Percentiles rank a stretch among this genome's conserved stretches.
phyloP scores from a whole-genome alignment of 2,329 filamentous ascomycete species.

The Arthrobotrys sinensis region DNA sequence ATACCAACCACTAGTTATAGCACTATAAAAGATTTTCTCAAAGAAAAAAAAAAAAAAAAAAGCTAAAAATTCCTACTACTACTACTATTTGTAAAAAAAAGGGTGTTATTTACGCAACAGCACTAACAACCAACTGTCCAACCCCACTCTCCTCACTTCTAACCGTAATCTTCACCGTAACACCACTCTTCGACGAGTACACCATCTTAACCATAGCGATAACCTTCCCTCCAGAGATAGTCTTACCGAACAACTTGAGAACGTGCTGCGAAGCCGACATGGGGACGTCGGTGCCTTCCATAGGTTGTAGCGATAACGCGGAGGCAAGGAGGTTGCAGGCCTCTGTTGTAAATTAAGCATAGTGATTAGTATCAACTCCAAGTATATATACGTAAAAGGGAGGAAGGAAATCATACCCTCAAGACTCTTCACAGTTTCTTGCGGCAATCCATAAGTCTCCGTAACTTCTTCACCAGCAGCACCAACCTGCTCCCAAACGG shows the following conservation, averaged over 20 bases:
- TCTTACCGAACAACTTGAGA: conserved; percentile 96
- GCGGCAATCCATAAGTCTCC: conserved; percentile 81
- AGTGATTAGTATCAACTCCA: conserved; percentile 56
- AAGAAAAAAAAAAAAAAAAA: not conserved
- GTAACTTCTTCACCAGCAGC: conserved; percentile 90
- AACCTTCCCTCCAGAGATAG: conserved; percentile 88
- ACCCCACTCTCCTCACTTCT: conserved; percentile 94
- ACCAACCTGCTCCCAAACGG: conserved; percentile 94
- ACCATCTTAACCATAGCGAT: conserved; percentile 92
- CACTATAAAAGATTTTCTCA: not conserved
- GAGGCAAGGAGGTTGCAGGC: conserved; percentile 92
- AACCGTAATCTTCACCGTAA: conserved; percentile 95
- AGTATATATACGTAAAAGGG: not conserved
- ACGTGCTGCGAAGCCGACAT: conserved; percentile 91
- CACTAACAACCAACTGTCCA: conserved; percentile 83
- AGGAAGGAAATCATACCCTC: conserved; percentile 76
- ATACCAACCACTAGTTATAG: not conserved
- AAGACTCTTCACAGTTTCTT: conserved; percentile 92
- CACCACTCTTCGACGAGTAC: conserved; percentile 89
- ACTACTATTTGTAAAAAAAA: not conserved
- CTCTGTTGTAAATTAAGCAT: conserved; percentile 72
- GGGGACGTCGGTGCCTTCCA: conserved; percentile 93
- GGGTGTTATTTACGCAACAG: conserved; percentile 33
- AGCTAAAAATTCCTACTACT: conserved; percentile 15
- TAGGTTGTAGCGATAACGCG: conserved; percentile 88